Evolutionary conservation across 192 early-diverging fungal species (phyloP).

Genomic region (Entophlyctis luteolus): DNA sequence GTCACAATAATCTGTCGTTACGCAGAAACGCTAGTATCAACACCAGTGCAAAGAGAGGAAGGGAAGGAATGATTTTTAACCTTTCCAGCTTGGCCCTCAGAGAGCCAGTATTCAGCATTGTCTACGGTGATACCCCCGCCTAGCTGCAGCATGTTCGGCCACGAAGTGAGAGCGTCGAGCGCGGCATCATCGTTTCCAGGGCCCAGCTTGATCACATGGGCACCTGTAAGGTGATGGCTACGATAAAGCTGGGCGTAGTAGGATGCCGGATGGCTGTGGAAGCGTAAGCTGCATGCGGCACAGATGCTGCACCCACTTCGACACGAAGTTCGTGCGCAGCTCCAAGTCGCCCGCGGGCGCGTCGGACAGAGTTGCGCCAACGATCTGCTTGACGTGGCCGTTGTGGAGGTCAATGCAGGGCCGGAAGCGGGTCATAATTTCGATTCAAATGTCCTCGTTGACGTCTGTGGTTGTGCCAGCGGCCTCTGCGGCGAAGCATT

Average conservation of each 20-base stretch:
- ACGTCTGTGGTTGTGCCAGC: constrained; percentile 23
- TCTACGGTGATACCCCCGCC: constrained; percentile 89
- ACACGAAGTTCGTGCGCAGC: constrained; percentile 91
- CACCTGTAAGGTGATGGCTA: constrained; percentile 66
- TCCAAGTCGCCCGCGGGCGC: constrained; percentile 28
- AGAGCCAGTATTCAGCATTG: constrained; percentile 86
- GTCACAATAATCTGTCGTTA: constrained; percentile 83
- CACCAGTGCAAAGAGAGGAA: background rate
- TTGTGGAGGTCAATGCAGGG: constrained; percentile 99
- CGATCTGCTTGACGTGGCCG: constrained; percentile 98
- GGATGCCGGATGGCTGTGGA: constrained; percentile 59
- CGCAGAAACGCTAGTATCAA: background rate
- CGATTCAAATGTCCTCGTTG: background rate
- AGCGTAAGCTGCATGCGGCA: background rate
- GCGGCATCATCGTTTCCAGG: constrained; percentile 82
- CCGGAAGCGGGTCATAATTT: constrained; percentile 67
- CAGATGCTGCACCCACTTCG: constrained; percentile 46
- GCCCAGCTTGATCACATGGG: constrained; percentile 95
- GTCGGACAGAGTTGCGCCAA: constrained; percentile 80
- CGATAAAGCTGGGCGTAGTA: constrained; percentile 83
- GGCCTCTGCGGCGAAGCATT: constrained; percentile 57
- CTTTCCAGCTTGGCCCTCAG: constrained; percentile 74
- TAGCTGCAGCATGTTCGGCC: constrained; percentile 85
- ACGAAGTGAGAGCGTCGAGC: constrained; percentile 71
- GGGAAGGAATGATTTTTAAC: constrained; percentile 33